Evolutionary conservation across 768 basidiomycete genomes (phyloP), one percentile per base, ranked within the genome.

Genomic region (Mycena haematopus): DNA sequence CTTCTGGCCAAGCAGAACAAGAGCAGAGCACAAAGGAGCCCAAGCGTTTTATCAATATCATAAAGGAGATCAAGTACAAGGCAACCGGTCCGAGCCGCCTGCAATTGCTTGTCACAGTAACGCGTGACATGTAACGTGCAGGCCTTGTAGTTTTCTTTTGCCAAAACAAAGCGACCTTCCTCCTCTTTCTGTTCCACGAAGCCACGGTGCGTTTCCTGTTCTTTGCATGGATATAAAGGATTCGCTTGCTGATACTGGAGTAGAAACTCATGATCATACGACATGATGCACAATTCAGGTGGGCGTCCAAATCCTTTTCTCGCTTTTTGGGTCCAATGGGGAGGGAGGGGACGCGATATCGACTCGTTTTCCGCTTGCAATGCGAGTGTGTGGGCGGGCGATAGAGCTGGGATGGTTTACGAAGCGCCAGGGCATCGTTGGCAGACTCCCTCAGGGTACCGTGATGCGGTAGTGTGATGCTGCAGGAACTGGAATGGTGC

Each of bases 241-340:
- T 14, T 1, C 22, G n/a, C 10, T 51, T 36, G 44, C 52, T 50
- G 35, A 55, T 52, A 17, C 38, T 9, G 24, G 31, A 1, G 15
- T 27, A 49, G 38, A 52, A 63, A 56, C 63, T 53, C 50, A 65
- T 65, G 63, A 65, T 65, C 53, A 59, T 50, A 60, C 63, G 63
- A 65, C 36, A 60, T 60, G 63, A 25, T 51, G 53, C 58, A 57
- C 58, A 65, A 56, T 53, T 56, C 63, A 65, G 63, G 63, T 65
- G 54, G 9, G 63, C 53, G 36, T 36, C 36, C 24, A 27, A 27
- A 15, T n/a, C 24, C 29, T 35, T 47, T 49, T 0, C 22, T 53
- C 53, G 13, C 33, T 24, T 29, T 38, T 15, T n/a, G 3, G 21
- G 1, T 6, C 44, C 8, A 45, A 31, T 31, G 15, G 31, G 51